Evolutionary conservation across 306 rosid species (phyloP).

Genomic region (Vachellia collinsii): DNA sequence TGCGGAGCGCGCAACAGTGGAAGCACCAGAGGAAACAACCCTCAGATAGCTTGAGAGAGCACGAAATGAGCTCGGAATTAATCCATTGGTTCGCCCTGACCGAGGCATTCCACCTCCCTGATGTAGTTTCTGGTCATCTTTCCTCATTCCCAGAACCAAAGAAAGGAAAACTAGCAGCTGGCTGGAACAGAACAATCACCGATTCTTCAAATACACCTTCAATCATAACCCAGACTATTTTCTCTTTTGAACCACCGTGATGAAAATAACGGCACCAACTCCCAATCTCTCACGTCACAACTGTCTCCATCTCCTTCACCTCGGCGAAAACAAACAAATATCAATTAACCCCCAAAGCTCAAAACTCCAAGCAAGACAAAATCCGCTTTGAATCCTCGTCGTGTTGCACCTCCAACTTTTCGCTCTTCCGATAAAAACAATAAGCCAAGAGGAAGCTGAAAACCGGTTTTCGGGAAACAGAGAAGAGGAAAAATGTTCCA

Average conservation of each 20-base stretch:
- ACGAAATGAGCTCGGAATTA: slow-evolving; percentile 71
- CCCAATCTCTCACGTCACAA: slow-evolving; percentile 44
- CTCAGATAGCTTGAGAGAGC: slow-evolving; percentile 73
- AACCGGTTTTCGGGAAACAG: slow-evolving; percentile 34
- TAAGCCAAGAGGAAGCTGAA: slow-evolving; percentile 19
- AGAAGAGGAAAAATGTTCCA: background rate
- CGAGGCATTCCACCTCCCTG: slow-evolving; percentile 55
- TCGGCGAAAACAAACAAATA: slow-evolving; percentile 48
- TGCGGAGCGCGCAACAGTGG: slow-evolving; percentile 79
- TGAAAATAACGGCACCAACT: slow-evolving; percentile 51
- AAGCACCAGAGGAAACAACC: slow-evolving; percentile 80
- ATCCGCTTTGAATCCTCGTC: slow-evolving; percentile 35
- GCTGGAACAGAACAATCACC: slow-evolving; percentile 44
- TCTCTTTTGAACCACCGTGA: slow-evolving; percentile 36
- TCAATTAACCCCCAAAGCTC: background rate
- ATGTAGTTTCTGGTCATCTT: slow-evolving; percentile 64
- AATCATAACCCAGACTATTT: slow-evolving; percentile 70
- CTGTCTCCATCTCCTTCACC: slow-evolving; percentile 52
- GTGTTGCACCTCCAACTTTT: slow-evolving; percentile 33
- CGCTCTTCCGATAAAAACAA: background rate
- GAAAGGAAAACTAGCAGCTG: slow-evolving; percentile 43
- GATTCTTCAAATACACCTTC: slow-evolving; percentile 50
- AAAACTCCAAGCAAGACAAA: slow-evolving; percentile 9
- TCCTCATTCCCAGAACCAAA: slow-evolving; percentile 75
- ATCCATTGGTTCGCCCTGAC: slow-evolving; percentile 55